Evolutionary conservation across 2,329 filamentous ascomycete genomes (phyloP), one percentile per base, ranked within the genome.

Genomic region (Cordyceps militaris): DNA sequence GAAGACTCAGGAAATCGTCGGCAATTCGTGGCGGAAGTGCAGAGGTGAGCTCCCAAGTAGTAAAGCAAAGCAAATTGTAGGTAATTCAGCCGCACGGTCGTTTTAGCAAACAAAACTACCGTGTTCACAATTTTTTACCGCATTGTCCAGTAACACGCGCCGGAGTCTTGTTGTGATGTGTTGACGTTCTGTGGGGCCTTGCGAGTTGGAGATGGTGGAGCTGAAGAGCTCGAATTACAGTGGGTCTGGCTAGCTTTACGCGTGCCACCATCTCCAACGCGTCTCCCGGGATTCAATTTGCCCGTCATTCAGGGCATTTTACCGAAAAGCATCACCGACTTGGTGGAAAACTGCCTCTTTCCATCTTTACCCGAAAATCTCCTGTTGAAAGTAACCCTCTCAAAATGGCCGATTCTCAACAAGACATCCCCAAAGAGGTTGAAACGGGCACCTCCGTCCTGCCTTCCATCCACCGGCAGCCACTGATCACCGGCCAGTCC

Each of bases 401-500:
- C 7, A 23, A 36, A 32, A 76, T 76, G 72, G 71, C 74, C 58
- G 74, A 78, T 64, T 67, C 70, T 3, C 67, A 67, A 19, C 13
- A 43, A 47, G 46, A 56, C 19, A 26, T 26, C 9, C 48, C 47
- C 38, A 16, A 40, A 24, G 57, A 50, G 50, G 24, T 53, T 42
- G 60, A 61, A 46, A 40, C 63, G 34, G 63, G 62, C 62, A 63
- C 69, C 60, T 90, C 87, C 72, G 74, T 88, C 61, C 87, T 88
- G 14, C 88, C 89, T 7, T 91, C 87, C 16, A 79, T 92, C 64
- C 74, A 87, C 71, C 67, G 69, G 47, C 57, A 73, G 19, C 69
- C 74, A 40, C 78, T 91, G 61, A 74, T 88, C 64, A 69, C 78
- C 42, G 88, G 88, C 68, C 78, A 79, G 48, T 86, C 87, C 42